phyloP scores from a whole-genome alignment of 345 rosid species.

The Kandelia obovata region DNA sequence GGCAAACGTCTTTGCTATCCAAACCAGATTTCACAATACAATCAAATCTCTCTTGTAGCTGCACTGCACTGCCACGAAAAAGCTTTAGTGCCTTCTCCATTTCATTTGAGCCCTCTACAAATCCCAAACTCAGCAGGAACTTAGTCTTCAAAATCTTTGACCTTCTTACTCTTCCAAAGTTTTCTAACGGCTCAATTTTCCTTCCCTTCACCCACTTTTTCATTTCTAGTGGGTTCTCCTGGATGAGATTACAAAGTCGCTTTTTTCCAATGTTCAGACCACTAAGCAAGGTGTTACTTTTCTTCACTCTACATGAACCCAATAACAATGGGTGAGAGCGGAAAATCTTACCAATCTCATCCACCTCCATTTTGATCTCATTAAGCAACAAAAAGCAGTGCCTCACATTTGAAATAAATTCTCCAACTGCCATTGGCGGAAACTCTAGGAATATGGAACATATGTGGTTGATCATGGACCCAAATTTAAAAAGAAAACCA shows the following conservation, averaged over 20 bases:
- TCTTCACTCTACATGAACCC: conserved; percentile 54
- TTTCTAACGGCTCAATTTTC: conserved; percentile 38
- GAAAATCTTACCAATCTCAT: conserved; percentile 49
- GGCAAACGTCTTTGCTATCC: conserved; percentile 42
- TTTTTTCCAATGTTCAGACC: conserved; percentile 51
- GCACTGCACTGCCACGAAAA: conserved; percentile 57
- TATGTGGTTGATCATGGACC: conserved; percentile 41
- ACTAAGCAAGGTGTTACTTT: conserved; percentile 37
- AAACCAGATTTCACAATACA: conserved; percentile 58
- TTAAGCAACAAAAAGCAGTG: conserved; percentile 41
- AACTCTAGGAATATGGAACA: conserved; percentile 45
- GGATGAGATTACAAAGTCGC: conserved; percentile 43
- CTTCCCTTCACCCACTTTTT: conserved; percentile 44
- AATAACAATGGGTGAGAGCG: conserved; percentile 42
- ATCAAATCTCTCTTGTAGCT: conserved; percentile 76
- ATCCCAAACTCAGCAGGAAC: conserved; percentile 59
- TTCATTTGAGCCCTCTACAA: conserved; percentile 36
- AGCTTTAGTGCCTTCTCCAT: conserved; percentile 44
- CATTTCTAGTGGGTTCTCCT: conserved; percentile 52
- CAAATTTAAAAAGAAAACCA: conserved; percentile 54
- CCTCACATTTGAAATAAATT: conserved; percentile 51
- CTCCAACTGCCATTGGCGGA: conserved; percentile 40
- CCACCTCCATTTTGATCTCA: conserved; percentile 52
- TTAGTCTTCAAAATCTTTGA: conserved; percentile 42
- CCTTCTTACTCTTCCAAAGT: conserved; percentile 17